Base-by-base conservation (phyloP, 768 basidiomycete genomes). In the Leucosporidium creatinivorum region DNA sequence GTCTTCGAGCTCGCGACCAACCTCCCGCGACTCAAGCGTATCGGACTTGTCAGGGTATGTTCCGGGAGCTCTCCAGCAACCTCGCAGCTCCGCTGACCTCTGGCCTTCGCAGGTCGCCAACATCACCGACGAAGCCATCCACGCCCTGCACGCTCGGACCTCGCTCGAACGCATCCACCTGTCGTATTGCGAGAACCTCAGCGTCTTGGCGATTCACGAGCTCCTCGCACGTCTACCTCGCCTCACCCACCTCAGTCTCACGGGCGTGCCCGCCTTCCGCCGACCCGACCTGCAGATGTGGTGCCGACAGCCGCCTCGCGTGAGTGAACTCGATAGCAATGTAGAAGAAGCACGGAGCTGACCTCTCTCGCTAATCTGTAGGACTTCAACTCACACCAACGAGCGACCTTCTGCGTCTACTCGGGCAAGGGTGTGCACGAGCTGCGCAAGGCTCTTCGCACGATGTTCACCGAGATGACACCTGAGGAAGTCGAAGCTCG, bases 181-280 rank as follows among this genome's bases (percentile, higher is more conserved):
- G 58, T 96, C 92, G 3, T 97, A 98, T 77, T 99, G 96, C 78
- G 91, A 96, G 77, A 89, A 93, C 75, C 88, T 99, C 64, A 86
- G 89, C 9, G 89, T 97, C 73, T 84, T 87, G 80, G 93, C 93
- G 23, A 85, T 98, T 58, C 89, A 93, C 75, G 91, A 88, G 78
- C 83, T 99, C 55, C 83, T 99, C 52, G 86, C 89, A 76, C 87
- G 88, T 75, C 83, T 98, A n/a, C 86, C 86, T 75, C 89, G 89
- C 73, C 81, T 99, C 36, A 96, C 91, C 1, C 96, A 99, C 80
- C 83, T 99, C 57, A 94, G 92, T 78, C 79, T 99, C 69, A 97
- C 96, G n/a, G 96, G 93, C n/a, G 89, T 99, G 39, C 87, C 87
- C 13, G 86, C 91, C 9, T 98, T 99, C 81, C 85, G 87, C 60